Conservation (phyloP, 306 rosid species). For the Rosa rugosa region DNA sequence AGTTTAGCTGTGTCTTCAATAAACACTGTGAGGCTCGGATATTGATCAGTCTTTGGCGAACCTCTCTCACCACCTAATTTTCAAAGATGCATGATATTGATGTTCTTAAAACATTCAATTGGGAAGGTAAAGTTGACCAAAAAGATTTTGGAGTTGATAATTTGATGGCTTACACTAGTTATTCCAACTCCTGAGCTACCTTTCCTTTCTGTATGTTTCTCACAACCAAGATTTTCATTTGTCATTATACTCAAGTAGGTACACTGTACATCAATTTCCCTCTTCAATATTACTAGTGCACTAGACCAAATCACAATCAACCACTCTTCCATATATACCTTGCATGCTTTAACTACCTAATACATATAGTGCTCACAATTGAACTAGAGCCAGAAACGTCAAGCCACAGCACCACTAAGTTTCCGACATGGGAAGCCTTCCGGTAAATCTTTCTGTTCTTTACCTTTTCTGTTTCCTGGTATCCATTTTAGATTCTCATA, state of each 20-base stretch:
- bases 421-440: conserved; percentile 11
- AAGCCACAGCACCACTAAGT: neutral
- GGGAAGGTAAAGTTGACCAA: neutral
- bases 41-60: neutral
- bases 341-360: neutral
- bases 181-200: conserved; percentile 7
- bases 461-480: neutral
- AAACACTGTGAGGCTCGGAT: neutral
- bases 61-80: neutral
- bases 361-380: neutral
- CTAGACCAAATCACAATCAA: neutral
- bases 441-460: conserved; percentile 11
- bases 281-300: neutral
- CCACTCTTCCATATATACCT: neutral
- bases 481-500: neutral
- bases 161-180: conserved; percentile 9
- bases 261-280: neutral
- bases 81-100: neutral
- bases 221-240: conserved; percentile 3
- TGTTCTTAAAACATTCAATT: neutral
- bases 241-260: neutral
- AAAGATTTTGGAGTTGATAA: neutral
- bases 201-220: neutral
- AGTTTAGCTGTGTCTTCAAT: neutral
- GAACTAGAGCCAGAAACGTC: conserved; percentile 1